Base-by-base conservation (phyloP, 331 rosid species). In the Telfairia occidentalis region DNA sequence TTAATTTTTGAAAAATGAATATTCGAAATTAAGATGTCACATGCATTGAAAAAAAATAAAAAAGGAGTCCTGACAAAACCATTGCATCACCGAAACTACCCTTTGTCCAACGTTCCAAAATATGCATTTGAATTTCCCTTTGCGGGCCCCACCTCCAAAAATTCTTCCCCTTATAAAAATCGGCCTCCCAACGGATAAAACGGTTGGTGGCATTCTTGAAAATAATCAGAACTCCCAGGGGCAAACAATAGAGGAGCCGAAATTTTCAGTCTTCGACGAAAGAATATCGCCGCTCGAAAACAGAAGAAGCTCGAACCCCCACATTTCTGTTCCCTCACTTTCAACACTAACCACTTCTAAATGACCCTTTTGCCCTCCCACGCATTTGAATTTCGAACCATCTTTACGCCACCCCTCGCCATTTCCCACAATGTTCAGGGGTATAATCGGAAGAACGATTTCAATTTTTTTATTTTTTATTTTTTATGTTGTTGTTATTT, bases 201-300 rank as follows among this genome's bases (percentile, higher is more conserved):
- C 90, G 83, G 90, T 80, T 76, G 78, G 83, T 70, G 90, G 63
- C 57, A 80, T 12, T 58, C 71, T 66, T 75, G 87, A 32, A 77
- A 76, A 34, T 82, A 4, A 7, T 0, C 5, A 3, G 0, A 5
- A 52, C 26, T 38, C 26, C 0, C 12, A 61, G 23, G 86, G 84
- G 83, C 18, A 76, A 79, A 19, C 2, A 0, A 3, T 7, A 24
- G 6, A 21, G 3, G 74, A 79, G 86, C 84, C 86, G 84, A 84
- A 82, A 79, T 82, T 66, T 83, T 81, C 50, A 77, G 71, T 70
- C 66, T 7, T 59, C 74, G 80, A 81, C 82, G 6, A 77, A 3
- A 9, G 70, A 34, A 77, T 80, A 13, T 43, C 82, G 67, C 80
- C 50, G 50, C 81, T 82, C 87, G 65, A 82, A 34, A 63, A 74